Evolutionary conservation across 208 protist genomes (phyloP), one percentile per base, ranked within the genome.

Genomic region (Willaertia magna): DNA sequence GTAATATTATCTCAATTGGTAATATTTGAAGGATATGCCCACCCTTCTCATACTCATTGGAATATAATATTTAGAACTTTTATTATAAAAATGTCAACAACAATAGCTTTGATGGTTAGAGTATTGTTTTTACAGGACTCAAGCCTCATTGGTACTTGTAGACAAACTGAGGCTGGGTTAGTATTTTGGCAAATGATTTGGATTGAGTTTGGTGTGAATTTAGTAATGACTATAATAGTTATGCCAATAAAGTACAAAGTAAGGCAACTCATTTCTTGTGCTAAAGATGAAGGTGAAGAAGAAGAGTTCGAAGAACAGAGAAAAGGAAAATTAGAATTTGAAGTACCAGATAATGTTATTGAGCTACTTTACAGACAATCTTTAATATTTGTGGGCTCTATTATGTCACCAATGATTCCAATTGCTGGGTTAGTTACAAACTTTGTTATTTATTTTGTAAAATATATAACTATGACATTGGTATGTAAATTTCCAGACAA

Each of bases 161-260:
- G 9, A 39, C 20, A 26, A 11, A 81, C 40, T 14, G 76, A 81
- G n/a, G 76, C 76, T 7, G 76, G 76, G 0, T 51, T 81, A 39
- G n/a, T 81, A 1, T 81, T 81, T 40, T 81, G 76, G 76, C 76
- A 81, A 51, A 81, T 81, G 76, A 47, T 81, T 51, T 51, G 18
- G n/a, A 81, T 81, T 34, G 76, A 81, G 1, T 81, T 81, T 81
- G 44, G 4, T 51, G 43, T 51, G 43, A 46, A 34, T 9, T 14
- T 40, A 2, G 48, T 81, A 16, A 81, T 51, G n/a, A 34, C 30
- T n/a, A 12, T 81, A 4, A 34, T 81, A 26, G 12, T 51, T 16
- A 49, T 40, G 16, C 76, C 22, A 39, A 26, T 51, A 4, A 2
- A 4, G 4, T 40, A 51, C 43, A 74, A 74, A 74, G 26, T 39